Evolutionary conservation across 352 stramenopile genomes (phyloP).

Genomic region (Phytopythium aichiense): DNA sequence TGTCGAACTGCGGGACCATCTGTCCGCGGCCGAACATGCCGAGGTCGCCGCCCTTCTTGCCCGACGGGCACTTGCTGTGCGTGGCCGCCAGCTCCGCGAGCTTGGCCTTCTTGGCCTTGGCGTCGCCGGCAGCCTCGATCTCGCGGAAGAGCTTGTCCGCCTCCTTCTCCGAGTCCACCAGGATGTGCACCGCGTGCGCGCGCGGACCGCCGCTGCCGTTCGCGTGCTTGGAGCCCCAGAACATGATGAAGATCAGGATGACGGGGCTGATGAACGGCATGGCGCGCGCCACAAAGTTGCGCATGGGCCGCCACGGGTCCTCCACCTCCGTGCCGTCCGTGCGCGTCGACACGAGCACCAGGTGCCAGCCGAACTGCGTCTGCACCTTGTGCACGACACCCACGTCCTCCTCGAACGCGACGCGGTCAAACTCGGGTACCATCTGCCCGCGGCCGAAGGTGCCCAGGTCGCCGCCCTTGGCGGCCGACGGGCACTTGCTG

Average conservation of each 20-base stretch:
- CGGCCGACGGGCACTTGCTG: slow-evolving; percentile 66
- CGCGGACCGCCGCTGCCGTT: slow-evolving; percentile 17
- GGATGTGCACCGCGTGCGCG: slow-evolving; percentile 56
- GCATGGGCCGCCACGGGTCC: slow-evolving; percentile 30
- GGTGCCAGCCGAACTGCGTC: slow-evolving; percentile 75
- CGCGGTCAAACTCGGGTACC: slow-evolving; percentile 68
- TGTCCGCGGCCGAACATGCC: slow-evolving; percentile 63
- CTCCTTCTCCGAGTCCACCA: slow-evolving; percentile 50
- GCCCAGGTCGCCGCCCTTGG: slow-evolving; percentile 64
- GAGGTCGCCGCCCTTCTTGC: slow-evolving; percentile 57
- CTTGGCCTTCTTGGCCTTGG: slow-evolving; percentile 33
- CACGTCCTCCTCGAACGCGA: slow-evolving; percentile 66
- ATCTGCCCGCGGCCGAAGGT: slow-evolving; percentile 74
- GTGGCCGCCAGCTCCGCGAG: slow-evolving; percentile 47
- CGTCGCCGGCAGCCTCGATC: slow-evolving; percentile 36
- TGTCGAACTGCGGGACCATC: slow-evolving; percentile 79
- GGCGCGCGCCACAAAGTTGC: slow-evolving; percentile 30
- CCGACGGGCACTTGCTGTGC: slow-evolving; percentile 56
- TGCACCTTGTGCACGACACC: slow-evolving; percentile 80
- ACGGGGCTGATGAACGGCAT: slow-evolving; percentile 50
- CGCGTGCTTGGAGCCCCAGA: slow-evolving; percentile 21
- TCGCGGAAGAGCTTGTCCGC: slow-evolving; percentile 54
- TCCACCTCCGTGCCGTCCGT: slow-evolving; percentile 37
- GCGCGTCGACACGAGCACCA: slow-evolving; percentile 53
- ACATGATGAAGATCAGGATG: slow-evolving; percentile 54